phyloP scores from a whole-genome alignment of 192 early-diverging fungal genomes.

The Gaertneriomyces semiglobifer region DNA sequence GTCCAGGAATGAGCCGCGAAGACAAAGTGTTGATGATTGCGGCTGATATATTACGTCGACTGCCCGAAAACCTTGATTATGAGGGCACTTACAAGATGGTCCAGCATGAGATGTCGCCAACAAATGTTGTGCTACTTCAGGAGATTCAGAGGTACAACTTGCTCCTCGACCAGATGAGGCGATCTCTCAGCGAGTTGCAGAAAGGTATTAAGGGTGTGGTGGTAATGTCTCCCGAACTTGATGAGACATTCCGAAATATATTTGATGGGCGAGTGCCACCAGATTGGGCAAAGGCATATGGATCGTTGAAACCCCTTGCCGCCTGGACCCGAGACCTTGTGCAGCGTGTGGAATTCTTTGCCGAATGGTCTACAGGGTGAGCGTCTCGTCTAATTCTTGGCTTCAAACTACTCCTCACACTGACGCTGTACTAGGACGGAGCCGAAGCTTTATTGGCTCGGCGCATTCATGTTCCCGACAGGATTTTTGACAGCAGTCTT shows the following conservation, averaged over 20 bases:
- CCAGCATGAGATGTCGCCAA: conserved; percentile 50
- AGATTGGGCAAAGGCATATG: conserved; percentile 56
- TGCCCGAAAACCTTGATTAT: conserved; percentile 57
- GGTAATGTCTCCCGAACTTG: conserved; percentile 60
- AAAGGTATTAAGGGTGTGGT: conserved; percentile 63
- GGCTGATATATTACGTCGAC: conserved; percentile 44
- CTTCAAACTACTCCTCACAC: not conserved
- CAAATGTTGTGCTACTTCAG: conserved; percentile 57
- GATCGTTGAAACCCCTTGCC: conserved; percentile 52
- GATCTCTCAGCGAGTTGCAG: conserved; percentile 50
- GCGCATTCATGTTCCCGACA: conserved; percentile 59
- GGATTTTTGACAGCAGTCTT: conserved; percentile 60
- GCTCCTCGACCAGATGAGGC: conserved; percentile 44
- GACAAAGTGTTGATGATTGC: conserved; percentile 52
- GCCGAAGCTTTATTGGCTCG: conserved; percentile 54
- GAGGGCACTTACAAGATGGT: conserved; percentile 47
- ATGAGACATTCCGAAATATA: conserved; percentile 53
- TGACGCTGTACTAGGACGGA: conserved; percentile 31
- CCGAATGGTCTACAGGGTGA: conserved; percentile 63
- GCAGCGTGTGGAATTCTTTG: conserved; percentile 53
- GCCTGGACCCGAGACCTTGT: conserved; percentile 54
- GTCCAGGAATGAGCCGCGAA: conserved; percentile 42
- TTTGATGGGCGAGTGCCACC: conserved; percentile 55
- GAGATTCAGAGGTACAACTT: conserved; percentile 56
- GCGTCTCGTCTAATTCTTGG: not conserved